Evolutionary conservation across 495 filamentous ascomycete genomes (phyloP).

Genomic region (Xylaria grammica): DNA sequence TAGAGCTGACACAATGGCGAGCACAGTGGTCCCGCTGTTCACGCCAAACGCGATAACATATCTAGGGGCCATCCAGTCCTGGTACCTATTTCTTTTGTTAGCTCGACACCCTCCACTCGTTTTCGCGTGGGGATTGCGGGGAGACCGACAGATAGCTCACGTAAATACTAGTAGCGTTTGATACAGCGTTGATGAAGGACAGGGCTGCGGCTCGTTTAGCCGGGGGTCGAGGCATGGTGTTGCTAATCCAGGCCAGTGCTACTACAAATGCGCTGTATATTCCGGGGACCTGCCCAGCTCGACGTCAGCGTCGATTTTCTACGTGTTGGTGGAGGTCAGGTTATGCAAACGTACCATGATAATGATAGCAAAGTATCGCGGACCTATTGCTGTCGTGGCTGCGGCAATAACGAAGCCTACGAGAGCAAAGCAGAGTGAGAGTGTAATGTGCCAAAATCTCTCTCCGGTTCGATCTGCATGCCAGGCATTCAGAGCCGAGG

Average conservation of each 20-base stretch:
- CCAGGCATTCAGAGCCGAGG: conserved; percentile 73
- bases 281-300: conserved; percentile 44
- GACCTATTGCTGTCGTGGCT: conserved; percentile 63
- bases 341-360: conserved; percentile 62
- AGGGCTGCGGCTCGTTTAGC: conserved; percentile 83
- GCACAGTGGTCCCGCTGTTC: conserved; percentile 69
- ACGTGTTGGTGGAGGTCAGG: background rate
- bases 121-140: too few relatives aligned
- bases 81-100: conserved; percentile 32
- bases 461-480: conserved; percentile 82
- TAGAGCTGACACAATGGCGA: conserved; percentile 70
- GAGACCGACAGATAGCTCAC: conserved; percentile 73
- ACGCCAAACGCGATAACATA: conserved; percentile 75
- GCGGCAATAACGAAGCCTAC: conserved; percentile 78
- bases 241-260: conserved; percentile 77
- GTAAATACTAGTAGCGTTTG: conserved; percentile 77
- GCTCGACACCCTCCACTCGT: background rate
- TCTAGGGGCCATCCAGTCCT: conserved; percentile 45
- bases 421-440: conserved; percentile 72
- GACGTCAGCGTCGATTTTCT: background rate
- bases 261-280: conserved; percentile 75
- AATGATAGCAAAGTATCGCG: conserved; percentile 84
- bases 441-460: conserved; percentile 75
- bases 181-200: conserved; percentile 80
- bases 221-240: conserved; percentile 80